Conservation (phyloP, 2,329 filamentous ascomycete species). For the Parasarocladium wereldwijsianum region DNA sequence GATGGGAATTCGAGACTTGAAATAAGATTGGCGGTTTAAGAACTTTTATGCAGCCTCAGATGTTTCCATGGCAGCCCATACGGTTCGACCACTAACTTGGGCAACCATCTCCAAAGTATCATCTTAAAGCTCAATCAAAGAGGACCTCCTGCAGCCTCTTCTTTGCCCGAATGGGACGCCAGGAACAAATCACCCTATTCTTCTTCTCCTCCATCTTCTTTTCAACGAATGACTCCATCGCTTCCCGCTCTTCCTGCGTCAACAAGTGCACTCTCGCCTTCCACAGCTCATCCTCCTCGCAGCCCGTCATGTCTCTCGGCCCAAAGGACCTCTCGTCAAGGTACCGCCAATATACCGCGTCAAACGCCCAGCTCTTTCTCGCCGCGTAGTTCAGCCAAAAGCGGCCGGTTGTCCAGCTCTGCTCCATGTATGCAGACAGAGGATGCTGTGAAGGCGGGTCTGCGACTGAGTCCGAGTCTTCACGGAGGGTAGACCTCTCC, state of each 20-base stretch:
- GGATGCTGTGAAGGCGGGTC: no score
- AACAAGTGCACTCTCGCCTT: conserved; percentile 15
- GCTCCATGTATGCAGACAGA: conserved; percentile 19
- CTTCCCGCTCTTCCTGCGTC: conserved; percentile 10
- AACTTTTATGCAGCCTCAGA: no score
- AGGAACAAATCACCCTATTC: conserved; percentile 9
- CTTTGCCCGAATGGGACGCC: no score
- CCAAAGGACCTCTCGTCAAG: conserved; percentile 21
- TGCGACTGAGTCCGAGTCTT: background rate
- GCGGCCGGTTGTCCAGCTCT: conserved; percentile 19
- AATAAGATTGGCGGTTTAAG: no score
- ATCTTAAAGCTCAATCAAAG: no score
- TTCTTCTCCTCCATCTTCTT: conserved; percentile 16
- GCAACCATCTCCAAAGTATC: no score
- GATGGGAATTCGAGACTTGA: no score
- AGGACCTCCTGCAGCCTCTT: no score
- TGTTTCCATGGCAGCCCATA: no score
- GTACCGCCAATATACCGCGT: conserved; percentile 20
- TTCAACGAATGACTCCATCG: conserved; percentile 16
- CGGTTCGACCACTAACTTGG: no score
- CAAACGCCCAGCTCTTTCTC: conserved; percentile 22
- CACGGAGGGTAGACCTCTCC: background rate
- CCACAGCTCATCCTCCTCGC: conserved; percentile 11
- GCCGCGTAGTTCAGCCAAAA: conserved; percentile 21
- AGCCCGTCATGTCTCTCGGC: conserved; percentile 4